Percentiles rank a stretch among this genome's conserved stretches.
These are phyloP conservation scores for Pseudozyma hubeiensis DNA, from an alignment of 1,284 basidiomycete genomes.

Conservation along the genomic window DNA sequence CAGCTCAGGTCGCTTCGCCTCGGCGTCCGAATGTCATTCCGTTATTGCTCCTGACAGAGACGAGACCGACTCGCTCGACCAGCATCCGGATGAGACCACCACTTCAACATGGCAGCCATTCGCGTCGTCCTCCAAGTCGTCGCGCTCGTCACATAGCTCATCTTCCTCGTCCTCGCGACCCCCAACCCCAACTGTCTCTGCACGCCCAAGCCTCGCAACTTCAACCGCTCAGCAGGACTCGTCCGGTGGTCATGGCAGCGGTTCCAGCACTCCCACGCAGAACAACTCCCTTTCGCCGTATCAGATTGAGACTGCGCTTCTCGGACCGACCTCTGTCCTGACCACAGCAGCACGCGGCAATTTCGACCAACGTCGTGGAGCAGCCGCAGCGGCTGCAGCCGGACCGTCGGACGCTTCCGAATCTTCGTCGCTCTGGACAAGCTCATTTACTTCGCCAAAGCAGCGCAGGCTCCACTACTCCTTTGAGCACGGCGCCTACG, in stretches of 20 bases:
- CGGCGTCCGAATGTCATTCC: background rate
- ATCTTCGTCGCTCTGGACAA: constrained; percentile 35
- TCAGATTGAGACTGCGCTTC: constrained; percentile 30
- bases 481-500: constrained; percentile 69
- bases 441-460: constrained; percentile 30
- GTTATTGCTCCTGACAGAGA: background rate
- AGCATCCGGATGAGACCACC: constrained; percentile 9
- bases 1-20: background rate
- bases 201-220: constrained; percentile 26
- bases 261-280: constrained; percentile 40
- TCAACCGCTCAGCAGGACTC: constrained; percentile 39
- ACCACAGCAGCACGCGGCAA: constrained; percentile 24
- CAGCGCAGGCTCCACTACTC: constrained; percentile 39
- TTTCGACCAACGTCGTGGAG: constrained; percentile 21
- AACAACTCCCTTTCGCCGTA: constrained; percentile 24
- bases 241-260: constrained; percentile 29
- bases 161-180: constrained; percentile 33
- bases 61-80: constrained; percentile 3
- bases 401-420: constrained; percentile 19
- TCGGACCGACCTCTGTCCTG: constrained; percentile 20
- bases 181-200: constrained; percentile 26
- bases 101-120: constrained; percentile 23
- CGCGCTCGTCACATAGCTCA: constrained; percentile 26
- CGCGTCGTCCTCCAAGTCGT: constrained; percentile 23
- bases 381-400: constrained; percentile 15